Evolutionary conservation across 306 rosid species (phyloP).

Genomic region (Cucurbita maxima): DNA sequence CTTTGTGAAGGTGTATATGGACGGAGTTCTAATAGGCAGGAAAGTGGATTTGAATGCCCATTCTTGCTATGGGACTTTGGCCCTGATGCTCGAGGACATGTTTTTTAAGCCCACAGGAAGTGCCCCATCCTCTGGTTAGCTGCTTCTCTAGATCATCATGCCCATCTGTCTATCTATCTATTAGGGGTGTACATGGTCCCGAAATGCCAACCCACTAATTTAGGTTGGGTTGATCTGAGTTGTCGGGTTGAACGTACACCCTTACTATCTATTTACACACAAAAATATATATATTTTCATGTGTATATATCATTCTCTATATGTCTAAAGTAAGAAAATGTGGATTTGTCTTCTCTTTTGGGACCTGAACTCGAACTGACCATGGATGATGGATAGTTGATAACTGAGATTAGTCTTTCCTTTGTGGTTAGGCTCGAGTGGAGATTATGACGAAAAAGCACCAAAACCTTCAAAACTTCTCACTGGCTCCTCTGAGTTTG

Average conservation of each 20-base stretch:
- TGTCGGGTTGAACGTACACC: no score
- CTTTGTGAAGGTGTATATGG: slow-evolving; percentile 55
- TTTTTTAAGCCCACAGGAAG: slow-evolving; percentile 24
- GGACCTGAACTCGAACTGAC: no score
- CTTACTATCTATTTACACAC: background rate
- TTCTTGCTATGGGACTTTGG: slow-evolving; percentile 42
- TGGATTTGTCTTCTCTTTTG: no score
- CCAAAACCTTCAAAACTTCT: slow-evolving; percentile 36
- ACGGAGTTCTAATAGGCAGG: slow-evolving; percentile 50
- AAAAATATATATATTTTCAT: no score
- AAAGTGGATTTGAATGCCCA: slow-evolving; percentile 59
- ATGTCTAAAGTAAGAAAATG: no score
- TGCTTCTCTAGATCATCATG: background rate
- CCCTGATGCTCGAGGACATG: slow-evolving; percentile 55
- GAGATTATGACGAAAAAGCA: slow-evolving; percentile 21
- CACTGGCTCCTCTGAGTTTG: slow-evolving; percentile 57
- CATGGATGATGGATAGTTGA: background rate
- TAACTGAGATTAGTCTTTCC: background rate
- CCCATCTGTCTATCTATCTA: background rate
- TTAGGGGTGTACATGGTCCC: no score
- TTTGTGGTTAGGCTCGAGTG: slow-evolving; percentile 7
- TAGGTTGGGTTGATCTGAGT: no score
- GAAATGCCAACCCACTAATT: no score
- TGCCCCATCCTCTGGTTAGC: slow-evolving; percentile 20
- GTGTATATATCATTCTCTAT: no score